A percentile compares a stretch with the other conserved stretches of the same genome.
Conservation (phyloP, 1,139 yeast genomes). For the Pichia sp. region DNA sequence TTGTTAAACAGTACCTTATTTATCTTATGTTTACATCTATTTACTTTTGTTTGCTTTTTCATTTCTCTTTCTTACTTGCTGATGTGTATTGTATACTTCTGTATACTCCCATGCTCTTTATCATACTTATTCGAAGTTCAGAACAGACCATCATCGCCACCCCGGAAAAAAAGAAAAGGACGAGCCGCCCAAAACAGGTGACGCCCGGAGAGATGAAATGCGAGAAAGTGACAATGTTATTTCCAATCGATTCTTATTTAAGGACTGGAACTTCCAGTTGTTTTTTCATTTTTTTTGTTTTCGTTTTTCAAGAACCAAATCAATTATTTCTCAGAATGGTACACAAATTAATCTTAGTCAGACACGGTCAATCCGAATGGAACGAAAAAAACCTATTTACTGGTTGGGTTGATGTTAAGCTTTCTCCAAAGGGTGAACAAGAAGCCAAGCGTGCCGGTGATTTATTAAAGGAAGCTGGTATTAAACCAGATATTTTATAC, state of each 20-base stretch:
- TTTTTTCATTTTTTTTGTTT: neutral
- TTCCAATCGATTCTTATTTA: neutral
- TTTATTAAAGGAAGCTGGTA: slow-evolving; percentile 79
- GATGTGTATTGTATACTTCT: no score
- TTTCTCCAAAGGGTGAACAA: slow-evolving; percentile 76
- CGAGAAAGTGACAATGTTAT: slow-evolving; percentile 17
- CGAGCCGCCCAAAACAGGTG: neutral
- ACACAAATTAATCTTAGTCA: slow-evolving; percentile 72
- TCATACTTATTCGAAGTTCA: no score
- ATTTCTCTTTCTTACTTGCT: no score
- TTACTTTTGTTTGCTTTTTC: no score
- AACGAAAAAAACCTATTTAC: slow-evolving; percentile 97
- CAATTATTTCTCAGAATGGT: slow-evolving; percentile 35
- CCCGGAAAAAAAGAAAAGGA: neutral
- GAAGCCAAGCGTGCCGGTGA: slow-evolving; percentile 96
- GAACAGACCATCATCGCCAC: neutral
- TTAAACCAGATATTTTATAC: slow-evolving; percentile 81
- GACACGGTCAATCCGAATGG: slow-evolving; percentile 99
- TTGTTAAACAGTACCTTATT: no score
- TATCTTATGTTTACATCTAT: no score
- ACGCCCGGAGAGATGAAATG: neutral
- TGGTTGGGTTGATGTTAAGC: slow-evolving; percentile 96
- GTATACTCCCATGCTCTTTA: no score
- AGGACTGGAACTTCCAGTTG: neutral
- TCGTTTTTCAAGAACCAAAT: neutral